Conservation (phyloP, 1,284 basidiomycete species). For the Irpex lacteus region DNA sequence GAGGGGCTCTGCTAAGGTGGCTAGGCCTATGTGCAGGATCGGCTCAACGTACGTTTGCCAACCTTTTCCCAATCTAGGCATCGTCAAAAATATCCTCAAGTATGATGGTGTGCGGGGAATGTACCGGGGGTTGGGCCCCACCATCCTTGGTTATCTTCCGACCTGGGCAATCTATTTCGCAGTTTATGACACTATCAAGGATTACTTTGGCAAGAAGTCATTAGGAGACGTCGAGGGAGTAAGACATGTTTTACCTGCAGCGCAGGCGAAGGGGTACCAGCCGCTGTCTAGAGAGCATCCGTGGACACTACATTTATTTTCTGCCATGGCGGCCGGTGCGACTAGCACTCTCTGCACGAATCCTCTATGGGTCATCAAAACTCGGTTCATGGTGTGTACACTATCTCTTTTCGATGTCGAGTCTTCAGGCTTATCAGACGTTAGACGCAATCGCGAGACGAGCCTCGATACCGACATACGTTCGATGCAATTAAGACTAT, state of each 20-base stretch:
- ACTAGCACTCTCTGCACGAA: conserved; percentile 89
- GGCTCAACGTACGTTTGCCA: conserved; percentile 25
- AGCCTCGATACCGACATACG: conserved; percentile 82
- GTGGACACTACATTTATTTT: conserved; percentile 84
- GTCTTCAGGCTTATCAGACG: conserved; percentile 1
- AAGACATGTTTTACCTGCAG: conserved; percentile 66
- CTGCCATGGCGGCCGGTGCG: conserved; percentile 91
- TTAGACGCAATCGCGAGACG: conserved; percentile 74
- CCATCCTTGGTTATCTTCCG: conserved; percentile 90
- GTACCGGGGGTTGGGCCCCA: conserved; percentile 94
- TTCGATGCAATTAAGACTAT: conserved; percentile 85
- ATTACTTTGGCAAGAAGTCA: conserved; percentile 66
- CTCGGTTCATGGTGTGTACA: conserved; percentile 88
- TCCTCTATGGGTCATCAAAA: conserved; percentile 97
- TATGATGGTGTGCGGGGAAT: conserved; percentile 83
- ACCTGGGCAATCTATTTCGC: conserved; percentile 99
- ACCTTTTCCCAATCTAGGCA: conserved; percentile 44
- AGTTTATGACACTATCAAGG: conserved; percentile 95
- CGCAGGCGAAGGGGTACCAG: conserved; percentile 79
- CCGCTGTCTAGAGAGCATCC: conserved; percentile 73
- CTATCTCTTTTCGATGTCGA: background rate
- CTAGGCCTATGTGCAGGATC: conserved; percentile 13
- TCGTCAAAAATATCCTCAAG: conserved; percentile 66
- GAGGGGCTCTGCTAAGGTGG: conserved; percentile 27
- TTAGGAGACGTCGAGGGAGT: conserved; percentile 34